phyloP scores from a whole-genome alignment of 768 basidiomycete species.

The Leucocoprinus birnbaumii region DNA sequence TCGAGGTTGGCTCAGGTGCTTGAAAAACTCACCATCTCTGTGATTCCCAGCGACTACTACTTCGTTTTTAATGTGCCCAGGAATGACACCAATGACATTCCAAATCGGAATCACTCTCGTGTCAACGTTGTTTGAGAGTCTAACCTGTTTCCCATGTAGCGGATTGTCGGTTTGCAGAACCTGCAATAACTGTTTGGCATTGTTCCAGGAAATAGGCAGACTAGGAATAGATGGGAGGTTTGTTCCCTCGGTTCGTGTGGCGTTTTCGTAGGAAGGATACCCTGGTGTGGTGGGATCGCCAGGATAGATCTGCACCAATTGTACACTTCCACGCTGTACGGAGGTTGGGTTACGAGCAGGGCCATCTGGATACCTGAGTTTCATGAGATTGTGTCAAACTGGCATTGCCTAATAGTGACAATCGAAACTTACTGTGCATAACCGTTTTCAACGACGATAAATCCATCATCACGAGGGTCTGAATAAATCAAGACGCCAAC shows the following conservation, averaged over 20 bases:
- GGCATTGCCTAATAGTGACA: neutral
- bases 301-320: conserved; percentile 63
- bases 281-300: conserved; percentile 88
- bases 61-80: conserved; percentile 80
- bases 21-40: conserved; percentile 72
- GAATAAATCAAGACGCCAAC: conserved; percentile 75
- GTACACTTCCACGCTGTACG: conserved; percentile 83
- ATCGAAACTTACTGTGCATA: conserved; percentile 39
- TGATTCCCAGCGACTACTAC: conserved; percentile 84
- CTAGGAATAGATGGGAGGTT: conserved; percentile 79
- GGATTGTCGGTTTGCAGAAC: conserved; percentile 16
- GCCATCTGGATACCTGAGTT: conserved; percentile 62
- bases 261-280: conserved; percentile 81
- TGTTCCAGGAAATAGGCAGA: conserved; percentile 87
- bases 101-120: conserved; percentile 86
- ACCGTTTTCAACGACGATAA: conserved; percentile 70
- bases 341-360: conserved; percentile 83
- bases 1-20: no score
- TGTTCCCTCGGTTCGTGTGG: conserved; percentile 55
- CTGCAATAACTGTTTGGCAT: conserved; percentile 62
- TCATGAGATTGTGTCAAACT: neutral
- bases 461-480: conserved; percentile 82
- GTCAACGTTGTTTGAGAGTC: conserved; percentile 60
- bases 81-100: conserved; percentile 84
- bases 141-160: conserved; percentile 32